These are phyloP conservation scores for Silene conica DNA, from an alignment of 148 eudicot species.

Conservation along the genomic window DNA sequence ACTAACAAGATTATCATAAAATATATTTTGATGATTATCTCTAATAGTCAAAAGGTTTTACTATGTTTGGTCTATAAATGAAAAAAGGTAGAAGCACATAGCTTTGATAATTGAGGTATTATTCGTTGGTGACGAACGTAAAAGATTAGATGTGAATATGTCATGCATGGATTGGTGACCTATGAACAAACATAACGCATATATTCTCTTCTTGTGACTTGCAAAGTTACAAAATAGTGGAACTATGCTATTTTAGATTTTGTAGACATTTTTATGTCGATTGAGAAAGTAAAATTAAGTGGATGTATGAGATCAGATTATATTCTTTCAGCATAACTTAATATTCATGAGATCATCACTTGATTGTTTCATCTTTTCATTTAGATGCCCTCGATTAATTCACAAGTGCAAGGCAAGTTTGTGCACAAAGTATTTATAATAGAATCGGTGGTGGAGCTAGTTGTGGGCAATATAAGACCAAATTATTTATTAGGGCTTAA, in stretches of 20 bases:
- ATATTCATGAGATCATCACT: background rate
- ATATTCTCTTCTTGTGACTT: background rate
- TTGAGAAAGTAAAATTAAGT: background rate
- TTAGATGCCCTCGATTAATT: background rate
- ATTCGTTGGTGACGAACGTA: background rate
- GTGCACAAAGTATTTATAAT: no score
- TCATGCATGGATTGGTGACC: no score
- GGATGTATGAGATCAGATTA: background rate
- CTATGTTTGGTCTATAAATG: no score
- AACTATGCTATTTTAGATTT: background rate
- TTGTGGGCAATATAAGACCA: no score
- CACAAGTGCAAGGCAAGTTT: no score
- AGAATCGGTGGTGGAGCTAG: no score
- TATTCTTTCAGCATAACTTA: slow-evolving; percentile 5
- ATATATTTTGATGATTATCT: no score
- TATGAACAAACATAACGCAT: background rate
- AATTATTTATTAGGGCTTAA: no score
- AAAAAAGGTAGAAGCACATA: slow-evolving; percentile 1
- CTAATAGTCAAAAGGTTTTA: no score
- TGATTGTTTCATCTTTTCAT: slow-evolving; percentile 1
- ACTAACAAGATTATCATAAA: no score
- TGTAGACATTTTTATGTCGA: background rate
- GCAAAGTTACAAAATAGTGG: background rate
- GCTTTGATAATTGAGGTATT: background rate
- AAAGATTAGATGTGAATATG: background rate